Conservation (phyloP, 2,329 filamentous ascomycete species). For the Colletotrichum liaoningense region DNA sequence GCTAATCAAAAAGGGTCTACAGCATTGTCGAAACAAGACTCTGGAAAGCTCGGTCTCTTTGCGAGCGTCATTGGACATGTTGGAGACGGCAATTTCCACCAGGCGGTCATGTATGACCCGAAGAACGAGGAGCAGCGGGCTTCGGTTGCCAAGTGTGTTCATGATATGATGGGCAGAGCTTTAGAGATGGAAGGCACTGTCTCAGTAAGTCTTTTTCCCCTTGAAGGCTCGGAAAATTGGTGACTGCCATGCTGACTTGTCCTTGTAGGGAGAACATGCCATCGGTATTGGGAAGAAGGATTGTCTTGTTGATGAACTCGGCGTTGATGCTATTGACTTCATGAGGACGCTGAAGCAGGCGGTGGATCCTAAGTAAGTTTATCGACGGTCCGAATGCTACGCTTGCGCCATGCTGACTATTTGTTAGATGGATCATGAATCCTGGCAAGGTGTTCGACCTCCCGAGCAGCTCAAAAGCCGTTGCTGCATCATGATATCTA, state of each 20-base stretch:
- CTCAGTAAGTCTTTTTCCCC: slow-evolving; percentile 53
- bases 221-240: background rate
- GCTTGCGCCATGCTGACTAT: background rate
- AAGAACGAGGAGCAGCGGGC: slow-evolving; percentile 65
- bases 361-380: slow-evolving; percentile 64
- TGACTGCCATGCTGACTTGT: background rate
- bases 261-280: slow-evolving; percentile 70
- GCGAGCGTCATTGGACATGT: slow-evolving; percentile 79
- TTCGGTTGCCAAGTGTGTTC: slow-evolving; percentile 68
- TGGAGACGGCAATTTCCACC: slow-evolving; percentile 80
- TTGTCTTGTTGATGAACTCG: slow-evolving; percentile 72
- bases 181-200: slow-evolving; percentile 79
- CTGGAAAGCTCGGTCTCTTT: slow-evolving; percentile 70
- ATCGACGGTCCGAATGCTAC: background rate
- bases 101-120: slow-evolving; percentile 53
- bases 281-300: slow-evolving; percentile 76
- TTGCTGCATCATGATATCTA: background rate
- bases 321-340: slow-evolving; percentile 70
- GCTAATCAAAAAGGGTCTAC: background rate
- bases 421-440: slow-evolving; percentile 70
- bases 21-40: slow-evolving; percentile 75
- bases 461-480: slow-evolving; percentile 2
- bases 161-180: slow-evolving; percentile 77
- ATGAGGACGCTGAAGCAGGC: slow-evolving; percentile 75
- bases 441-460: slow-evolving; percentile 76